These are phyloP conservation scores for Yamadazyma kanchanaburiensis DNA, from an alignment of 1,139 yeast genomes.

Conservation along the genomic window DNA sequence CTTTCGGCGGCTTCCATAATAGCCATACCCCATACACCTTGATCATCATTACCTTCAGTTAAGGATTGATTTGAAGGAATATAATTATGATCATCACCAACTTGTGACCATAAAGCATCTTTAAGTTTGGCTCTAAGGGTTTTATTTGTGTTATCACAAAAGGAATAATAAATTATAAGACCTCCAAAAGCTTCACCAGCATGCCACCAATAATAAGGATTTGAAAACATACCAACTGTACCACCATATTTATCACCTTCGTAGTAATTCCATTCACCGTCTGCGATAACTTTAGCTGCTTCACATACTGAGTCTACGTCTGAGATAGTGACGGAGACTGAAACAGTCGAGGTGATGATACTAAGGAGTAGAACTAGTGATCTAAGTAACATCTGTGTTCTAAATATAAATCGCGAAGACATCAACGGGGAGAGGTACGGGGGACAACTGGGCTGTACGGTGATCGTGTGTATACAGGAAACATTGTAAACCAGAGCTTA, in stretches of 20 bases:
- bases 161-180: slow-evolving; percentile 48
- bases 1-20: slow-evolving; percentile 61
- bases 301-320: slow-evolving; percentile 39
- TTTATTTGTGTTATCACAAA: slow-evolving; percentile 42
- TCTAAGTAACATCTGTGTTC: too few relatives aligned
- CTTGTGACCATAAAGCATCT: slow-evolving; percentile 47
- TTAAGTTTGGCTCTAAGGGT: slow-evolving; percentile 37
- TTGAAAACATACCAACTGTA: slow-evolving; percentile 53
- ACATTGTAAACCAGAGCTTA: too few relatives aligned
- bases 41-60: slow-evolving; percentile 72
- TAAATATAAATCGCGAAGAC: too few relatives aligned
- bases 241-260: slow-evolving; percentile 54
- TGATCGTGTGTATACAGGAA: too few relatives aligned
- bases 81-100: slow-evolving; percentile 51
- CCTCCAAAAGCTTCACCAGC: slow-evolving; percentile 73
- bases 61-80: slow-evolving; percentile 59
- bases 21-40: slow-evolving; percentile 67
- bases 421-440: too few relatives aligned
- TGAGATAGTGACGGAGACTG: too few relatives aligned
- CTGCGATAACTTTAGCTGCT: slow-evolving; percentile 46
- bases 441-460: too few relatives aligned
- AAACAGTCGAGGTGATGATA: too few relatives aligned
- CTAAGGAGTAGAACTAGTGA: too few relatives aligned
- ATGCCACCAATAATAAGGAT: slow-evolving; percentile 72
- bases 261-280: slow-evolving; percentile 59